Conservation (phyloP, 2,329 filamentous ascomycete genomes). For the Monosporascus sp. region DNA sequence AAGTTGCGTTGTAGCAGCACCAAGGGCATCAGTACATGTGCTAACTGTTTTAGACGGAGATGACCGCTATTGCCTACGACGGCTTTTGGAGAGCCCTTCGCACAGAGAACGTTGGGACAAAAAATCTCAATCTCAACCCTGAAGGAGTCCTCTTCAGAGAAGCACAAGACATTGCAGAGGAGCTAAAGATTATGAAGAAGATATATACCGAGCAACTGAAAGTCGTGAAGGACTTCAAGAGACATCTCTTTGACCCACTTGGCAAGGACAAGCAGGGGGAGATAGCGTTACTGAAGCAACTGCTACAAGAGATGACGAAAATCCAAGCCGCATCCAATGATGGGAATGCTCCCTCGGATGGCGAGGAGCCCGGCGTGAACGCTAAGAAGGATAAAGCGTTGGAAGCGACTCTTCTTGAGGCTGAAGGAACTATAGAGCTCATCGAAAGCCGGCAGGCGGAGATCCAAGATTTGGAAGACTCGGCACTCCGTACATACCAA, state of each 20-base stretch:
- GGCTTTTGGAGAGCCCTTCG: background rate
- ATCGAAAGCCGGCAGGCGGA: slow-evolving; percentile 1
- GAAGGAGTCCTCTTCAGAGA: slow-evolving; percentile 26
- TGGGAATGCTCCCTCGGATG: background rate
- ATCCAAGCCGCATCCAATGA: slow-evolving; percentile 2
- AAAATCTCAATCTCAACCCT: slow-evolving; percentile 15
- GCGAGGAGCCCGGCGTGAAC: background rate
- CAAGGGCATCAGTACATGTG: slow-evolving; percentile 1
- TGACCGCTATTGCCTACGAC: slow-evolving; percentile 1
- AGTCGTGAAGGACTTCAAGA: slow-evolving; percentile 10
- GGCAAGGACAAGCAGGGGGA: background rate
- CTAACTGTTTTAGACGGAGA: background rate
- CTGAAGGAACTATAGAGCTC: background rate
- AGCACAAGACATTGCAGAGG: slow-evolving; percentile 27
- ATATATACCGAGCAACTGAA: slow-evolving; percentile 21
- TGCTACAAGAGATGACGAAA: background rate
- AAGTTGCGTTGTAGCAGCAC: slow-evolving; percentile 2
- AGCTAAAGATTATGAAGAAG: slow-evolving; percentile 27
- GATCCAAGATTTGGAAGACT: slow-evolving; percentile 1
- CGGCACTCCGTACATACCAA: slow-evolving; percentile 6
- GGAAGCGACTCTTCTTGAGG: background rate
- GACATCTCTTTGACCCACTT: background rate
- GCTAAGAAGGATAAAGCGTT: background rate
- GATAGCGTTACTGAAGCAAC: background rate
- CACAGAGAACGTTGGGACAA: slow-evolving; percentile 8